These are phyloP conservation scores for Clonostachys sp. DNA, from an alignment of 2,329 filamentous ascomycete species.

Conservation along the genomic window DNA sequence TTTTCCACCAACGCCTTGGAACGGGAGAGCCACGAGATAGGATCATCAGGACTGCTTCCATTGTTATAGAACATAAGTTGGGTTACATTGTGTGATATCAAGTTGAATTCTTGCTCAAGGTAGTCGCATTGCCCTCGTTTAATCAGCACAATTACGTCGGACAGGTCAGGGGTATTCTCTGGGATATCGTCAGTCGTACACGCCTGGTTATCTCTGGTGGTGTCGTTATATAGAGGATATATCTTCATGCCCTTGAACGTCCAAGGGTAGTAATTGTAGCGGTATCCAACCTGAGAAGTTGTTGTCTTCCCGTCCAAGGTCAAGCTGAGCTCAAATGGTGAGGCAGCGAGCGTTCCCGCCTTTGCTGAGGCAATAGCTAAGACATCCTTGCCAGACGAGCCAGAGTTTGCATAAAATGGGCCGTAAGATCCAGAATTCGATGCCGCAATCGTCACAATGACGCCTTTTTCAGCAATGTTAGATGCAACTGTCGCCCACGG, in stretches of 20 bases:
- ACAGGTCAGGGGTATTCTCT: slow-evolving; percentile 9
- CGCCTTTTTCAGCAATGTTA: slow-evolving; percentile 24
- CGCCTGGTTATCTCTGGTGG: slow-evolving; percentile 38
- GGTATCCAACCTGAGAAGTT: slow-evolving; percentile 32
- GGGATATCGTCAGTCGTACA: slow-evolving; percentile 35
- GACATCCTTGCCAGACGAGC: slow-evolving; percentile 33
- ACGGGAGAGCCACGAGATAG: slow-evolving; percentile 10
- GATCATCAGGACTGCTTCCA: slow-evolving; percentile 13
- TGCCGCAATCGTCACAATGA: slow-evolving; percentile 34
- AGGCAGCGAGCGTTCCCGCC: slow-evolving; percentile 30
- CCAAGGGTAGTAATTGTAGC: slow-evolving; percentile 28
- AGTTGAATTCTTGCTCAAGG: slow-evolving; percentile 13
- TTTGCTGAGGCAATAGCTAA: slow-evolving; percentile 36
- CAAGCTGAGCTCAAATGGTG: slow-evolving; percentile 33
- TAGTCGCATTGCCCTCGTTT: slow-evolving; percentile 20
- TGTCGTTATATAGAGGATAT: slow-evolving; percentile 42
- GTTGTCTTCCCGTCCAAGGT: slow-evolving; percentile 23
- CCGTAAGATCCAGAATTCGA: slow-evolving; percentile 37
- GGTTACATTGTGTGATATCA: slow-evolving; percentile 14
- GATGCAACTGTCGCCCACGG: slow-evolving; percentile 22
- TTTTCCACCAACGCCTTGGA: slow-evolving; percentile 18
- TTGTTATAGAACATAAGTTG: slow-evolving; percentile 8
- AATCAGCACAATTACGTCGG: slow-evolving; percentile 16
- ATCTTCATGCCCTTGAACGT: slow-evolving; percentile 33
- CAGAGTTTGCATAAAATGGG: slow-evolving; percentile 29